Evolutionary conservation across 1,284 basidiomycete genomes (phyloP).

Genomic region (Mycosarcoma mackinlayi): DNA sequence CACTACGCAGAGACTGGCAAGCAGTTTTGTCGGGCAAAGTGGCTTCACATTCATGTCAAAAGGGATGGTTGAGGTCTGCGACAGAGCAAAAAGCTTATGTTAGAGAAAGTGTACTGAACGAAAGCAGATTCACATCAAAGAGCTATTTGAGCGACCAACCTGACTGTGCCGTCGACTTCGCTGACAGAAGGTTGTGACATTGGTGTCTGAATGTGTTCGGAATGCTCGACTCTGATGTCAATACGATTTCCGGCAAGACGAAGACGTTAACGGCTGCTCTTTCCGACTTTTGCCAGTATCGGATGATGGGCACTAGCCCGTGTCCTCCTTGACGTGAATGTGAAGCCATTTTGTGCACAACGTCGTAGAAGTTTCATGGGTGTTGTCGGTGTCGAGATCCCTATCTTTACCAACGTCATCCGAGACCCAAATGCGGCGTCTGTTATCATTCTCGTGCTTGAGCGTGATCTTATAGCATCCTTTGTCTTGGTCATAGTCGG

Average conservation of each 20-base stretch:
- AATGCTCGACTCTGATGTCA: too few species aligned
- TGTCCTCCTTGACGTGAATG: constrained; percentile 16
- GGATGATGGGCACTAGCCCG: too few species aligned
- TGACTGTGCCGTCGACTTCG: too few species aligned
- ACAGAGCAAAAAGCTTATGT: too few species aligned
- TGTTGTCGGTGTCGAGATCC: constrained; percentile 5
- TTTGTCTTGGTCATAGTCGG: not conserved
- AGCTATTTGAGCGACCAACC: too few species aligned
- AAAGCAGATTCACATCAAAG: too few species aligned
- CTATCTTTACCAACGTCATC: constrained; percentile 14
- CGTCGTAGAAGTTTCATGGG: not conserved
- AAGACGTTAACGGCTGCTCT: too few species aligned
- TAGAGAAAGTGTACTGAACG: too few species aligned
- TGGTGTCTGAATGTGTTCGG: too few species aligned
- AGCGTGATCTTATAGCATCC: constrained; percentile 18
- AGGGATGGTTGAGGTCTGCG: not conserved
- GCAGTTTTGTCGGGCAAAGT: constrained; percentile 20
- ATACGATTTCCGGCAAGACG: too few species aligned
- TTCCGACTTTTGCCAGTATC: too few species aligned
- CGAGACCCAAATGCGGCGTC: constrained; percentile 25
- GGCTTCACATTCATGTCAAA: constrained; percentile 10
- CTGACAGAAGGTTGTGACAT: too few species aligned
- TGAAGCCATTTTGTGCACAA: constrained; percentile 28
- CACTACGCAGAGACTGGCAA: not conserved
- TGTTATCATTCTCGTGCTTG: not conserved